Percentiles rank a stretch among this genome's conserved stretches.
Evolutionary conservation across 352 stramenopile genomes (phyloP).

Genomic region (Pythium dissimile): DNA sequence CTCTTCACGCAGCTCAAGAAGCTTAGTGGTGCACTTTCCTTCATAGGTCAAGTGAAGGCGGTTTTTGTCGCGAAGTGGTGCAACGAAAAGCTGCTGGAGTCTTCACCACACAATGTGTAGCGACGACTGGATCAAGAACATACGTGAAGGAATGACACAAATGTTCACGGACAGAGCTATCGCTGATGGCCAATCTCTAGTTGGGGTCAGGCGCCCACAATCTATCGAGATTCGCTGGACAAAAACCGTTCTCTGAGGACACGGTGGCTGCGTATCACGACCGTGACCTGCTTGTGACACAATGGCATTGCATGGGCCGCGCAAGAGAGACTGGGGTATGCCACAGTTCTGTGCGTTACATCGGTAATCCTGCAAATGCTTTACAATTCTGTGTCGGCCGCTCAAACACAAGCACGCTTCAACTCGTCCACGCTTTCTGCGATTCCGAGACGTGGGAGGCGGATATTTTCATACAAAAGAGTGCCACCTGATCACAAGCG

Average conservation of each 20-base stretch:
- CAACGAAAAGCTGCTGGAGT: neutral
- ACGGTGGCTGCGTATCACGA: neutral
- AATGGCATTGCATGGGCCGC: constrained; percentile 5
- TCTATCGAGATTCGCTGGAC: neutral
- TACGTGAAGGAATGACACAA: neutral
- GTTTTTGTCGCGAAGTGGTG: neutral
- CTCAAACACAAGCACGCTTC: neutral
- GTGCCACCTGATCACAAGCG: neutral
- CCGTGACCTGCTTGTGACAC: neutral
- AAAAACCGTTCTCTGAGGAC: neutral
- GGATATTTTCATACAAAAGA: neutral
- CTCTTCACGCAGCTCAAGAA: constrained; percentile 1
- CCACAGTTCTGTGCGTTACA: neutral
- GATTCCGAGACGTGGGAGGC: neutral
- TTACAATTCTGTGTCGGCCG: neutral
- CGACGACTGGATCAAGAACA: neutral
- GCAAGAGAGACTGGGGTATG: neutral
- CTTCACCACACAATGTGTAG: neutral
- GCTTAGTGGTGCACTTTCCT: neutral
- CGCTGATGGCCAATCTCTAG: neutral
- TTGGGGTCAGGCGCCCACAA: constrained; percentile 1
- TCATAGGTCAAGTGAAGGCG: constrained; percentile 1
- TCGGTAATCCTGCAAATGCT: neutral
- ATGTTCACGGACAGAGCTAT: neutral
- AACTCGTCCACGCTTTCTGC: neutral